Evolutionary conservation across 441 rosid species (phyloP).

Genomic region (Erodium trifolium): DNA sequence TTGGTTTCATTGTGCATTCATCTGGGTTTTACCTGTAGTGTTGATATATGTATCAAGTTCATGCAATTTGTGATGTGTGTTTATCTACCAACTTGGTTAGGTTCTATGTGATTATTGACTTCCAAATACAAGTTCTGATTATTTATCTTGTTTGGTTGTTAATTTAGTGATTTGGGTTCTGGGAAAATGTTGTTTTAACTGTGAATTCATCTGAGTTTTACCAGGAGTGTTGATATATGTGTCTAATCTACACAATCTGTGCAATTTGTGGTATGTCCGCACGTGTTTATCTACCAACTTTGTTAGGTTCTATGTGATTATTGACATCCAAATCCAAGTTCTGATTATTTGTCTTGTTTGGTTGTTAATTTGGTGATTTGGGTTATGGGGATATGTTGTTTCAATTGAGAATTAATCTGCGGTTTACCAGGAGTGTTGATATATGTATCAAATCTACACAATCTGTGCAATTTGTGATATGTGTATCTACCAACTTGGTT

Average conservation of each 20-base stretch:
- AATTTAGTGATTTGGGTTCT: too few relatives aligned
- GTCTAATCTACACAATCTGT: neutral
- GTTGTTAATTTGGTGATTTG: neutral
- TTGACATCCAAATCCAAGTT: too few relatives aligned
- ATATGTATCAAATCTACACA: neutral
- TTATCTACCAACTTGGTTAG: too few relatives aligned
- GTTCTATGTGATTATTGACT: too few relatives aligned
- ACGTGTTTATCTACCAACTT: neutral
- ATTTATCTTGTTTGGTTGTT: too few relatives aligned
- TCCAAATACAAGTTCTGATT: too few relatives aligned
- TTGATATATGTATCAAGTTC: too few relatives aligned
- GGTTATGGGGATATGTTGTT: neutral
- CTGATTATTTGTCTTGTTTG: neutral
- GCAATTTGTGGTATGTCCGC: too few relatives aligned
- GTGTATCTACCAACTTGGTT: neutral
- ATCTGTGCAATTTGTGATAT: neutral
- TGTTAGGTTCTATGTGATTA: neutral
- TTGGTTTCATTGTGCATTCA: neutral
- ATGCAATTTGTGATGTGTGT: too few relatives aligned
- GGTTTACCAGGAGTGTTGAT: neutral
- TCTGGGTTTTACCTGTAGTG: neutral
- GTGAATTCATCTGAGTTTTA: neutral
- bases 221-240: neutral
- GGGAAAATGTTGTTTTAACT: neutral
- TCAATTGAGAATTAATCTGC: neutral